Evolutionary conservation across 257 asterid genomes (phyloP).

Genomic region (Pogostemon cablin): DNA sequence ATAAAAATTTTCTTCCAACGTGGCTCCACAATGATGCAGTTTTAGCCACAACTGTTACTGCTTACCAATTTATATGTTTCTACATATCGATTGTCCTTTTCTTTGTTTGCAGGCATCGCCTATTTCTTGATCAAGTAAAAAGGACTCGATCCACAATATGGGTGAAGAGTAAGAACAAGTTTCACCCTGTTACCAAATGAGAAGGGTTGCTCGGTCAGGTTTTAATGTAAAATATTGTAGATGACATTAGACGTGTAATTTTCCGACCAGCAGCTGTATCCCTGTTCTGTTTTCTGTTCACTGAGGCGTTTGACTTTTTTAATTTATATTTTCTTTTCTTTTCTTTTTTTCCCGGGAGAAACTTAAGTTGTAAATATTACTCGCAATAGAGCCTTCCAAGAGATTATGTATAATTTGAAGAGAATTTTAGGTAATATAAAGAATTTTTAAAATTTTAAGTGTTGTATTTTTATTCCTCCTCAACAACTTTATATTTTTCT

Average conservation of each 20-base stretch:
- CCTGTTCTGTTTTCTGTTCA: neutral
- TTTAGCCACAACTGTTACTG: neutral
- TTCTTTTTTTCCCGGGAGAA: neutral
- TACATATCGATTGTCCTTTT: neutral
- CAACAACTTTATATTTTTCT: no score
- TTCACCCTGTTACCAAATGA: conserved; percentile 49
- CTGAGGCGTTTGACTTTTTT: neutral
- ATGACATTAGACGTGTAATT: neutral
- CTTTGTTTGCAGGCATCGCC: conserved; percentile 61
- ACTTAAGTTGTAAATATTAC: no score
- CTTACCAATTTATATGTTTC: neutral
- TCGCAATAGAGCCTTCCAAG: no score
- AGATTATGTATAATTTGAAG: no score
- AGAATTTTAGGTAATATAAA: no score
- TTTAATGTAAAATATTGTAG: neutral
- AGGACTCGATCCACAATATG: conserved; percentile 81
- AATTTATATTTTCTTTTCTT: neutral
- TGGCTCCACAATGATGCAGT: neutral
- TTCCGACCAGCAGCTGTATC: neutral
- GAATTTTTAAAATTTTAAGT: no score
- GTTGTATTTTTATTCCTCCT: no score
- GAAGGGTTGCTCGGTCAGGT: neutral
- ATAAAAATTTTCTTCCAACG: neutral
- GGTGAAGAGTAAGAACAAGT: conserved; percentile 56
- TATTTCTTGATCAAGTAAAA: conserved; percentile 66